phyloP scores from a whole-genome alignment of 805 yeast species.

The Suhomyces prunicola region DNA sequence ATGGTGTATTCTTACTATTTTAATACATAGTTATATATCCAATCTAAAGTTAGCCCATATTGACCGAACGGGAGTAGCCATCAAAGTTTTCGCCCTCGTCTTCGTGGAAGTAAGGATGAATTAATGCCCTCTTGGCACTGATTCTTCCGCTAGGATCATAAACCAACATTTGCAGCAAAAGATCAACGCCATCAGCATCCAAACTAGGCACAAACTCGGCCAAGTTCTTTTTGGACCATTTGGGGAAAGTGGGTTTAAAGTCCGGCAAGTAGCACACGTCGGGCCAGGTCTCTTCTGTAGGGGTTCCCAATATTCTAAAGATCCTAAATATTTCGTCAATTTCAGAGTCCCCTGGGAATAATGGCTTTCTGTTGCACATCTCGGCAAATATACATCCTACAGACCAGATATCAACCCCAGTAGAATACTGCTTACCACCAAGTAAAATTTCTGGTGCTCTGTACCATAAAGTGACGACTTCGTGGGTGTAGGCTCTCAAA shows the following conservation, averaged over 20 bases:
- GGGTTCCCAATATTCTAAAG: constrained; percentile 90
- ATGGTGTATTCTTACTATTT: neutral
- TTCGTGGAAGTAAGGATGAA: constrained; percentile 82
- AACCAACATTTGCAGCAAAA: constrained; percentile 72
- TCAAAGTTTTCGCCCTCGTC: constrained; percentile 35
- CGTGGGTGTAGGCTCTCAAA: constrained; percentile 93
- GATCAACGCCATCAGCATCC: constrained; percentile 80
- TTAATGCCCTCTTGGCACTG: constrained; percentile 88
- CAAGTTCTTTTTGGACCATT: constrained; percentile 75
- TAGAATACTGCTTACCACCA: constrained; percentile 95
- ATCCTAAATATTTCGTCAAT: constrained; percentile 95
- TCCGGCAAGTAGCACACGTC: constrained; percentile 89
- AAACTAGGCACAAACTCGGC: constrained; percentile 72
- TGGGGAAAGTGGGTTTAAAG: constrained; percentile 89
- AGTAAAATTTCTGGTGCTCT: constrained; percentile 93
- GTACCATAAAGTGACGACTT: constrained; percentile 97
- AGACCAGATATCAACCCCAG: constrained; percentile 99
- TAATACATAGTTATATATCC: neutral
- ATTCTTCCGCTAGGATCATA: constrained; percentile 94
- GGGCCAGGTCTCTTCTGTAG: constrained; percentile 92
- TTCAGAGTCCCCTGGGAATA: constrained; percentile 97
- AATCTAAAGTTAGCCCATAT: constrained; percentile 29
- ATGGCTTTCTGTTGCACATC: constrained; percentile 92
- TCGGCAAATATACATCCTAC: constrained; percentile 97
- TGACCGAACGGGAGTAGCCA: constrained; percentile 34